A percentile compares a stretch with the other conserved stretches of the same genome.
These are phyloP conservation scores for Acanthamoeba healyi DNA, from an alignment of 208 protist genomes.

Conservation along the genomic window DNA sequence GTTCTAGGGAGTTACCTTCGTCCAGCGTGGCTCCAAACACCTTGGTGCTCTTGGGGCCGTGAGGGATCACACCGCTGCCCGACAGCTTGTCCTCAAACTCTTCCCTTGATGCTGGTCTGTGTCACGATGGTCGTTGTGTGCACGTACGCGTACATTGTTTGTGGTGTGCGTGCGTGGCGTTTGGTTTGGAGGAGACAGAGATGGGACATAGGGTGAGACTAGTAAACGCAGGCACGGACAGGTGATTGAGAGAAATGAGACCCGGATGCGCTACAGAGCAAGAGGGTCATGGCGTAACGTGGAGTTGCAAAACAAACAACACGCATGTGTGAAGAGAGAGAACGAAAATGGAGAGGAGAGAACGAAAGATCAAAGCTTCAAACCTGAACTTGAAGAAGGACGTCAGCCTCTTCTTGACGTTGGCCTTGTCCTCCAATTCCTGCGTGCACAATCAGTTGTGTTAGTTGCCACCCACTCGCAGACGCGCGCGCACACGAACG, in stretches of 20 bases:
- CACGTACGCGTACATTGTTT: too few relatives aligned
- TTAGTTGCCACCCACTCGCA: too few relatives aligned
- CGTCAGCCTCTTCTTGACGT: conserved; percentile 66
- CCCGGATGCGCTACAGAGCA: background rate
- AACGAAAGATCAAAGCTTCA: background rate
- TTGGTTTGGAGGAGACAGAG: background rate
- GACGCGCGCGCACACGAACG: too few relatives aligned
- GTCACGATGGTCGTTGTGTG: too few relatives aligned
- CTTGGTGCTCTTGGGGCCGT: conserved; percentile 14
- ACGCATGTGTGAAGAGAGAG: background rate
- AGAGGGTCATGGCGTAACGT: background rate
- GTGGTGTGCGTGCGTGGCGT: too few relatives aligned
- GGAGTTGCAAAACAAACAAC: too few relatives aligned
- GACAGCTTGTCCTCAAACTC: conserved; percentile 69
- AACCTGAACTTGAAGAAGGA: conserved; percentile 71
- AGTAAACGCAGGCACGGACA: background rate
- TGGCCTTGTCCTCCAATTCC: conserved; percentile 49
- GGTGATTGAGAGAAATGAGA: background rate
- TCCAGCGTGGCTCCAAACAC: conserved; percentile 58
- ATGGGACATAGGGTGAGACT: background rate
- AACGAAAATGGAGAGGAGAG: background rate
- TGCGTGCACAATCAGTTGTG: too few relatives aligned
- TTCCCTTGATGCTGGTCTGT: background rate
- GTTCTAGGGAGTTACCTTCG: background rate
- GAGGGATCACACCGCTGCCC: conserved; percentile 49